phyloP scores from a whole-genome alignment of 2,329 filamentous ascomycete species.

The Hymenoscyphus albidus region DNA sequence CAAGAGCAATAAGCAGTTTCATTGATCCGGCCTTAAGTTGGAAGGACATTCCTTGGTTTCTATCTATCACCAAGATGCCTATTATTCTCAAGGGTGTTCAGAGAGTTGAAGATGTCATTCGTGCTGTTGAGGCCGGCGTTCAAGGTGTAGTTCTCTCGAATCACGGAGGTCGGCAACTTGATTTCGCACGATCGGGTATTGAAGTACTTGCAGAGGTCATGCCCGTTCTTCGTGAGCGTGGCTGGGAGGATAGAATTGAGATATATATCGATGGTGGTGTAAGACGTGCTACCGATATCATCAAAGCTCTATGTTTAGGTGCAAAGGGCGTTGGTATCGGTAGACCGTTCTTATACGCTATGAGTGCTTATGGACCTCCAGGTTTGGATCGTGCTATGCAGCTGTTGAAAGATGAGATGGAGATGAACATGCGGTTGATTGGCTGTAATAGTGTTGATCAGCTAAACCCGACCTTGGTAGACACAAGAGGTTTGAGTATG shows the following conservation, averaged over 20 bases:
- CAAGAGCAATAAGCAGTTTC: conserved; percentile 90
- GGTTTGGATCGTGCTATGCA: conserved; percentile 93
- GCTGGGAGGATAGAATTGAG: conserved; percentile 74
- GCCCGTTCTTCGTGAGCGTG: conserved; percentile 72
- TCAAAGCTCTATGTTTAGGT: conserved; percentile 91
- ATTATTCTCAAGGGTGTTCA: conserved; percentile 97
- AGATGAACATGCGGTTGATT: conserved; percentile 97
- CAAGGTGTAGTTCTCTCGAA: conserved; percentile 93
- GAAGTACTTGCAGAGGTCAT: conserved; percentile 93
- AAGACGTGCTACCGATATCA: conserved; percentile 84
- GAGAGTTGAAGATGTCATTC: conserved; percentile 88
- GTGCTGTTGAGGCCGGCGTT: conserved; percentile 75
- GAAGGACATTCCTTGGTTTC: conserved; percentile 94
- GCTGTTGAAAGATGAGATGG: conserved; percentile 90
- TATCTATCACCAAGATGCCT: conserved; percentile 85
- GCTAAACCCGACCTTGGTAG: conserved; percentile 75
- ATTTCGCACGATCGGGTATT: conserved; percentile 83
- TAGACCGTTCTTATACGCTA: conserved; percentile 90
- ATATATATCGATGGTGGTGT: conserved; percentile 90
- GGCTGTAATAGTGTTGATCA: conserved; percentile 73
- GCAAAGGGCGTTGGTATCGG: conserved; percentile 92
- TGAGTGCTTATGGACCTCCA: conserved; percentile 83
- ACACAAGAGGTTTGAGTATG: conserved; percentile 64
- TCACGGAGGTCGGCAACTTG: conserved; percentile 91
- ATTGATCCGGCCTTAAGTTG: conserved; percentile 93